Conservation (phyloP, 140 eudicot species). For the Anethum foeniculum region DNA sequence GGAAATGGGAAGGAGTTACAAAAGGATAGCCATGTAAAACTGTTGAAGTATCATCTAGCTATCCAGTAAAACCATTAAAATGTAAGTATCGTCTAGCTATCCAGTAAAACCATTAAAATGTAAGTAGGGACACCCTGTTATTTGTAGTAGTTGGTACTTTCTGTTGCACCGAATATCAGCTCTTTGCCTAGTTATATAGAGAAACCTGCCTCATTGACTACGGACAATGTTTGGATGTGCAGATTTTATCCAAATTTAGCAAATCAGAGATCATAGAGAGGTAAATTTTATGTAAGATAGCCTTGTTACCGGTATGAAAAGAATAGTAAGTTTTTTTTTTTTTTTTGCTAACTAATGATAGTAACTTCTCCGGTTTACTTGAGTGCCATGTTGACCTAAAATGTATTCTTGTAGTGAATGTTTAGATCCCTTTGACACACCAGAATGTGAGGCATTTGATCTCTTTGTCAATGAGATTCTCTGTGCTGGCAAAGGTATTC, state of each 20-base stretch:
- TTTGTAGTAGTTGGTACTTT: neutral
- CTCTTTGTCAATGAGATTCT: slow-evolving; percentile 77
- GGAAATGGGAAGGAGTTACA: neutral
- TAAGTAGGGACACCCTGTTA: neutral
- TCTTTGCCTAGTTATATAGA: neutral
- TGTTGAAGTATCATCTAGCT: neutral
- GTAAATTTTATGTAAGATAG: slow-evolving; percentile 15
- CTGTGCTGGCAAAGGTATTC: slow-evolving; percentile 74
- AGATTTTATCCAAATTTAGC: slow-evolving; percentile 68
- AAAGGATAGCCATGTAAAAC: neutral
- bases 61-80: neutral
- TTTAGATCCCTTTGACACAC: slow-evolving; percentile 88
- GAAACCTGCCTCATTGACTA: slow-evolving; percentile 4
- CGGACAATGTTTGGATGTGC: slow-evolving; percentile 16
- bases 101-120: neutral
- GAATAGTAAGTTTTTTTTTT: neutral
- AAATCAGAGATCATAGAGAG: slow-evolving; percentile 83
- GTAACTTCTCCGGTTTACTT: neutral
- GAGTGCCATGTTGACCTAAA: neutral
- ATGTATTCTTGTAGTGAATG: slow-evolving; percentile 56
- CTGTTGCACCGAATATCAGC: neutral
- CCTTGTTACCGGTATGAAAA: neutral
- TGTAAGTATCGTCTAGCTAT: neutral
- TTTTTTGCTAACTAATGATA: neutral
- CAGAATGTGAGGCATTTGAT: slow-evolving; percentile 92